phyloP scores from a whole-genome alignment of 225 moss, liverwort and hornwort species.

The Ulota crispa region DNA sequence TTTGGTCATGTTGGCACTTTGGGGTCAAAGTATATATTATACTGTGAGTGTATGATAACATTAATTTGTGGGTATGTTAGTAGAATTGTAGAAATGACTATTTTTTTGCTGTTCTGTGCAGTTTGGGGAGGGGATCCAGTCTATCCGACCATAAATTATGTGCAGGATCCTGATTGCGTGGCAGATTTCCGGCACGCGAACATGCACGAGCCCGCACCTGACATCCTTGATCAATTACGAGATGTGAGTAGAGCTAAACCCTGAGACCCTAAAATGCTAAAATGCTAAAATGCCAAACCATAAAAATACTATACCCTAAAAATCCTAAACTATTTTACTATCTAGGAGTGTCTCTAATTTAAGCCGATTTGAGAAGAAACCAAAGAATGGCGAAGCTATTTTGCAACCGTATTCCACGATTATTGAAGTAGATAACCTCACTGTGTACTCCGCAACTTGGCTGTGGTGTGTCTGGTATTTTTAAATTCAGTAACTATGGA shows the following conservation, averaged over 20 bases:
- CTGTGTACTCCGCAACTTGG: not conserved
- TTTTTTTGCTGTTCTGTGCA: conserved; percentile 35
- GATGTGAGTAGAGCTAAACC: conserved; percentile 49
- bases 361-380: not conserved
- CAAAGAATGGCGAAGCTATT: not conserved
- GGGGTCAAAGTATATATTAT: not conserved
- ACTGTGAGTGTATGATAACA: not conserved
- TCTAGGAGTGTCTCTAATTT: not conserved
- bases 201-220: conserved; percentile 89
- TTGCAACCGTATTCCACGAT: not conserved
- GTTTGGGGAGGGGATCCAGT: conserved; percentile 99
- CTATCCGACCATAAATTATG: conserved; percentile 92
- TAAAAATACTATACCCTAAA: not conserved
- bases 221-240: conserved; percentile 75
- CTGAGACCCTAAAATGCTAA: not conserved
- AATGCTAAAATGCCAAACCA: not conserved
- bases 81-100: not conserved
- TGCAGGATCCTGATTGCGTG: conserved; percentile 72
- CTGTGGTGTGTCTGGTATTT: not conserved
- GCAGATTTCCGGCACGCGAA: conserved; percentile 87
- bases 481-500: not conserved
- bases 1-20: not conserved
- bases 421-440: not conserved
- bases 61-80: not conserved
- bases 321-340: not conserved